phyloP scores from a whole-genome alignment of 345 rosid genomes.

The Limnanthes douglasii region DNA sequence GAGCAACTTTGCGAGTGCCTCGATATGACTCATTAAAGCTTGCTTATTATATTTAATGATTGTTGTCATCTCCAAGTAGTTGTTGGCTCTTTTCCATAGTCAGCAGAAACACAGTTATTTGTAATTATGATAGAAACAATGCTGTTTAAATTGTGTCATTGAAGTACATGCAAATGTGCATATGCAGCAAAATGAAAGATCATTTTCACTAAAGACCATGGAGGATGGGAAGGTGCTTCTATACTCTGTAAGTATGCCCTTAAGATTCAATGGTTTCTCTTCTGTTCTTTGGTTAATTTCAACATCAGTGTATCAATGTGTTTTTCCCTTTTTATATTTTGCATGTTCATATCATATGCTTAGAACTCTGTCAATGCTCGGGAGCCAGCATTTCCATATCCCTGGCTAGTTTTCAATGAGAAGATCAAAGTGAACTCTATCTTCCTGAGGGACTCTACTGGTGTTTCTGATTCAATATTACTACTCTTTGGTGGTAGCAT shows the following conservation, averaged over 20 bases:
- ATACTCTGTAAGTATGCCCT: conserved; percentile 40
- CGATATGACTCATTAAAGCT: no score
- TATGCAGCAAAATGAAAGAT: conserved; percentile 58
- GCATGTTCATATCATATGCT: conserved; percentile 1
- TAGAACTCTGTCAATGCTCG: conserved; percentile 85
- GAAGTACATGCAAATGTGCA: conserved; percentile 6
- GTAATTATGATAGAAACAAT: no score
- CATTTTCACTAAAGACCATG: conserved; percentile 88
- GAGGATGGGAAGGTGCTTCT: conserved; percentile 91
- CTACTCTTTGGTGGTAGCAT: conserved; percentile 81
- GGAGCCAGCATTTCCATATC: conserved; percentile 57
- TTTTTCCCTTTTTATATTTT: neutral
- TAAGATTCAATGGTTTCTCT: no score
- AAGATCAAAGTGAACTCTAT: conserved; percentile 88
- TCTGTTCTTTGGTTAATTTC: neutral
- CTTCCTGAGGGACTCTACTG: conserved; percentile 90
- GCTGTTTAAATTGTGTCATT: no score
- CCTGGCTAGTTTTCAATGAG: conserved; percentile 91
- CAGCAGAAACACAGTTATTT: no score
- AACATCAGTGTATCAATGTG: neutral
- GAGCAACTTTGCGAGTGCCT: no score
- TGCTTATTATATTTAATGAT: no score
- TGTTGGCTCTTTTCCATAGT: no score
- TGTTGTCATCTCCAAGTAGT: no score
- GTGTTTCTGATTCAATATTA: conserved; percentile 66